Conservation (phyloP, 2,329 filamentous ascomycete genomes). For the Fusarium sp. region DNA sequence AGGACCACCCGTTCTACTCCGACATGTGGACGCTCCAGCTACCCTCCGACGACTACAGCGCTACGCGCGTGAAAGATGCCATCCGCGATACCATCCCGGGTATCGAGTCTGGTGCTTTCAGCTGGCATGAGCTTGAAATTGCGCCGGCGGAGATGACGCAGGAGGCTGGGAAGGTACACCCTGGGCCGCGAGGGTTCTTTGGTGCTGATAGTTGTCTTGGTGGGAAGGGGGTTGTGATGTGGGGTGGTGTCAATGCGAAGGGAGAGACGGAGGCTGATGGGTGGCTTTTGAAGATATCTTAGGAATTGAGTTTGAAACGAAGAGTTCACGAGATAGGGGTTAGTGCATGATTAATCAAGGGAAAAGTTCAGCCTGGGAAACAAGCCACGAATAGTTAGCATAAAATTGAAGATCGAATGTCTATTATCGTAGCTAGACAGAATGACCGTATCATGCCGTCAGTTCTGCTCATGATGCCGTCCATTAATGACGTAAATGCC, state of each 20-base stretch:
- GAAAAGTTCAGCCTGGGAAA: not conserved
- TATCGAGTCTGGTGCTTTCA: conserved; percentile 29
- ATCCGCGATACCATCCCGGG: conserved; percentile 29
- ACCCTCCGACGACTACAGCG: conserved; percentile 23
- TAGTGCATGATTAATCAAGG: not conserved
- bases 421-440: not conserved
- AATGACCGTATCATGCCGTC: conserved; percentile 12
- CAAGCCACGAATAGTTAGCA: not conserved
- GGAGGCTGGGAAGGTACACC: conserved; percentile 36
- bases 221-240: conserved; percentile 32
- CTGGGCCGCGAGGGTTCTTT: conserved; percentile 39
- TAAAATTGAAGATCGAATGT: too few species aligned
- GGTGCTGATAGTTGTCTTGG: conserved; percentile 30
- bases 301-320: not conserved
- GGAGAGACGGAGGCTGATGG: conserved; percentile 41
- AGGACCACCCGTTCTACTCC: conserved; percentile 34
- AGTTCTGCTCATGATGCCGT: conserved; percentile 1
- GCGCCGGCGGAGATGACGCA: conserved; percentile 33
- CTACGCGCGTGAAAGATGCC: conserved; percentile 26
- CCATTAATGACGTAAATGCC: conserved; percentile 27
- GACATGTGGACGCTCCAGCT: conserved; percentile 42
- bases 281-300: conserved; percentile 37
- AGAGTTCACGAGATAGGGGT: not conserved
- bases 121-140: conserved; percentile 42
- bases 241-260: conserved; percentile 42